A percentile compares a stretch with the other conserved stretches of the same genome.
Evolutionary conservation across 140 eudicot genomes (phyloP).

Genomic region (Flaveria floridana): DNA sequence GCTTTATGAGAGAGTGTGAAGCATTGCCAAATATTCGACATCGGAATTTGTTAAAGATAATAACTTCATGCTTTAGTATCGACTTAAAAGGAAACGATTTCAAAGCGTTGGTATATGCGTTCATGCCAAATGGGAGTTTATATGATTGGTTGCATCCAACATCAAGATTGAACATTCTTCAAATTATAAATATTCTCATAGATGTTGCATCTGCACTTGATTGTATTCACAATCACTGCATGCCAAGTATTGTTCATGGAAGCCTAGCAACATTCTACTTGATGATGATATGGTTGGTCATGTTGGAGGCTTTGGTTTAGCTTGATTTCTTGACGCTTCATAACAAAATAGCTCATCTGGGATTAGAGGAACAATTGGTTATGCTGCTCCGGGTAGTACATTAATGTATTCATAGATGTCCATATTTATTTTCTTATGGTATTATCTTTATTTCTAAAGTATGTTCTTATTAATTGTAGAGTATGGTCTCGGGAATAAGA

Average conservation of each 20-base stretch:
- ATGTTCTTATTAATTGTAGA: not conserved
- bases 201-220: constrained; percentile 40
- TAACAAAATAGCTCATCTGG: constrained; percentile 25
- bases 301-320: constrained; percentile 38
- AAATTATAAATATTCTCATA: constrained; percentile 30
- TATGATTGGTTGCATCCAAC: constrained; percentile 29
- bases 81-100: constrained; percentile 43
- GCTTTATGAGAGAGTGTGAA: constrained; percentile 39
- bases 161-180: constrained; percentile 11
- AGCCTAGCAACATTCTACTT: constrained; percentile 36
- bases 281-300: constrained; percentile 33
- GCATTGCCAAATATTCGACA: constrained; percentile 30
- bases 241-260: constrained; percentile 24
- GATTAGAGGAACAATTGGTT: constrained; percentile 36
- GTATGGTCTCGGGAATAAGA: not conserved
- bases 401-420: not conserved
- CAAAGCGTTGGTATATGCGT: constrained; percentile 44
- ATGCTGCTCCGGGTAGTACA: constrained; percentile 26
- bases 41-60: constrained; percentile 15
- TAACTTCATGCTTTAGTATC: constrained; percentile 35
- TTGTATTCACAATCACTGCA: constrained; percentile 36
- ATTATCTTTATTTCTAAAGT: not conserved
- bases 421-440: not conserved
- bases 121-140: constrained; percentile 35
- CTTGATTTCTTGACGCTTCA: constrained; percentile 19